Conservation (phyloP, 768 basidiomycete species). For the Panellus pusillus region DNA sequence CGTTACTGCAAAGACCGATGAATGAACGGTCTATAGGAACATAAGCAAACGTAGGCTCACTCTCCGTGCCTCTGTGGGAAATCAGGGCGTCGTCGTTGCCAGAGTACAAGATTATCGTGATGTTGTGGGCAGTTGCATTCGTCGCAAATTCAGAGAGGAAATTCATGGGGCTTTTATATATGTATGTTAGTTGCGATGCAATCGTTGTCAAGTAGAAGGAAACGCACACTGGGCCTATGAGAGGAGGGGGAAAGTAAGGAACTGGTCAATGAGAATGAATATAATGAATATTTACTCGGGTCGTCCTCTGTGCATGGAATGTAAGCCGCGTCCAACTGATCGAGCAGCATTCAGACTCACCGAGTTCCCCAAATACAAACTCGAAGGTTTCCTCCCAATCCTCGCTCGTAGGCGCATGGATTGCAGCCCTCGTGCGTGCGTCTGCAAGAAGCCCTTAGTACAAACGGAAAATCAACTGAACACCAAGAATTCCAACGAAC, state of each 20-base stretch:
- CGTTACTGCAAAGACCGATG: constrained; percentile 40
- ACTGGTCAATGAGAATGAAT: no score
- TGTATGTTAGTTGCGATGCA: background rate
- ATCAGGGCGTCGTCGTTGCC: constrained; percentile 71
- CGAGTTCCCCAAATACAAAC: constrained; percentile 38
- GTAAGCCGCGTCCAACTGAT: background rate
- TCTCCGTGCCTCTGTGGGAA: constrained; percentile 62
- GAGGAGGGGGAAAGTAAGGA: no score
- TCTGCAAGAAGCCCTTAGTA: constrained; percentile 35
- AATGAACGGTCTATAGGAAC: background rate
- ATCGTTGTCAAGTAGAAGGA: background rate
- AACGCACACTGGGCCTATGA: constrained; percentile 36
- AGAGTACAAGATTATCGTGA: constrained; percentile 61
- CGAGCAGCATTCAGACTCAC: constrained; percentile 9
- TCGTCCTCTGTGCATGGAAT: constrained; percentile 29
- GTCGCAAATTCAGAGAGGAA: constrained; percentile 67
- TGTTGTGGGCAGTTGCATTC: constrained; percentile 52
- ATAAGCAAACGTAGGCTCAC: constrained; percentile 34
- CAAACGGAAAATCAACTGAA: background rate
- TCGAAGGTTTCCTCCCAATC: constrained; percentile 41
- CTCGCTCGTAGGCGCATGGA: constrained; percentile 68
- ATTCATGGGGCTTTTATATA: constrained; percentile 50
- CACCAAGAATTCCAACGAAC: constrained; percentile 38
- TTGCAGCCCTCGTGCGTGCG: constrained; percentile 51
- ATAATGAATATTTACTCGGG: constrained; percentile 32